Evolutionary conservation across 257 asterid species (phyloP).

Genomic region (Salvia splendens): DNA sequence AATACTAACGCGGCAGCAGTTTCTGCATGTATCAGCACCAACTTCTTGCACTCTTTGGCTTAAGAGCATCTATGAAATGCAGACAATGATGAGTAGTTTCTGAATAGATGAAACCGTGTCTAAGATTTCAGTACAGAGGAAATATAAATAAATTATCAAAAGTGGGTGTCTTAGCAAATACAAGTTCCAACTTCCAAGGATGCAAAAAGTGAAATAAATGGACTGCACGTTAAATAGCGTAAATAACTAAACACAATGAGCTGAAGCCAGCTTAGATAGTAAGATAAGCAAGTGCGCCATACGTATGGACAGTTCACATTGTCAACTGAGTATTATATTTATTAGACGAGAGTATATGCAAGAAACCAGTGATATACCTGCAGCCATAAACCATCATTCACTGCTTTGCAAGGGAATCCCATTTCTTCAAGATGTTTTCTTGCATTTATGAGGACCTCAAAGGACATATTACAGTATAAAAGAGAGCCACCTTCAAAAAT

Average conservation of each 20-base stretch:
- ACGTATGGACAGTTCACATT: conserved; percentile 19
- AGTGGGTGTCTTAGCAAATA: conserved; percentile 9
- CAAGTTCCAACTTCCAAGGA: conserved; percentile 19
- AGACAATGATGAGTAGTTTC: conserved; percentile 16
- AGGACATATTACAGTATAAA: conserved; percentile 89
- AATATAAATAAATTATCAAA: conserved; percentile 20
- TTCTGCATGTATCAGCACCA: conserved; percentile 84
- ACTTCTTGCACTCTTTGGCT: conserved; percentile 93
- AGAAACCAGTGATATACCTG: conserved; percentile 56
- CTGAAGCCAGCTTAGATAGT: conserved; percentile 1
- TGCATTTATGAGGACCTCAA: conserved; percentile 85
- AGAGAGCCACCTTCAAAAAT: conserved; percentile 91
- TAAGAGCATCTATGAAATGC: conserved; percentile 72
- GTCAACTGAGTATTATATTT: conserved; percentile 5
- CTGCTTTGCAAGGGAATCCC: conserved; percentile 98
- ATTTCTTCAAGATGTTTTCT: conserved; percentile 95
- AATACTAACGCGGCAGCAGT: conserved; percentile 69
- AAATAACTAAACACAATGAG: conserved; percentile 24
- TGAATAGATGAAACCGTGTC: neutral
- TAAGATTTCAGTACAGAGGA: conserved; percentile 1
- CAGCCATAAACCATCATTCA: conserved; percentile 96
- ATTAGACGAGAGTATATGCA: conserved; percentile 5
- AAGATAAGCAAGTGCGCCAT: conserved; percentile 19
- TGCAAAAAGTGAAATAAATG: conserved; percentile 6
- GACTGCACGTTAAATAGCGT: neutral